Evolutionary conservation across 2,329 filamentous ascomycete species (phyloP).

Genomic region (Biscogniauxia marginata): DNA sequence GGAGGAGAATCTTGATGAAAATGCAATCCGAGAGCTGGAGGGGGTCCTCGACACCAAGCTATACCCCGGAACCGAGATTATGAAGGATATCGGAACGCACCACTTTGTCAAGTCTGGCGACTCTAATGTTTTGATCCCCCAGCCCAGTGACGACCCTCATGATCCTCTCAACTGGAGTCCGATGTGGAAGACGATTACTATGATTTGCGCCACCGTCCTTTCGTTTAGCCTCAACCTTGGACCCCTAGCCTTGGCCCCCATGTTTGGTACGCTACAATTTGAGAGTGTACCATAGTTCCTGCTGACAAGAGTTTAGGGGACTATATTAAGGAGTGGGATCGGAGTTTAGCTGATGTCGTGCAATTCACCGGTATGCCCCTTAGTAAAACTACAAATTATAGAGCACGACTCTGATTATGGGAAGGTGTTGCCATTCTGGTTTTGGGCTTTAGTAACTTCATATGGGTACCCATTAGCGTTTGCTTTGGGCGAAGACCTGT

Average conservation of each 20-base stretch:
- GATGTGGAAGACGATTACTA: conserved; percentile 43
- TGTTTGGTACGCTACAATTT: conserved; percentile 43
- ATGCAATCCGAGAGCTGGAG: conserved; percentile 12
- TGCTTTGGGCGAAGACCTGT: conserved; percentile 48
- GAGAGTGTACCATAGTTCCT: background rate
- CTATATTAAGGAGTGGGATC: conserved; percentile 54
- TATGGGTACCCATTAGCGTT: conserved; percentile 50
- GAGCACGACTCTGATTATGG: background rate
- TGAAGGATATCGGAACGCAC: conserved; percentile 55
- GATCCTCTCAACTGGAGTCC: conserved; percentile 50
- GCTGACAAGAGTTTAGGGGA: conserved; percentile 42
- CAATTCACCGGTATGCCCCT: conserved; percentile 39
- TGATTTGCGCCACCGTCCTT: conserved; percentile 35
- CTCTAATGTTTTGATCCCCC: conserved; percentile 47
- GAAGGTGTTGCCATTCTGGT: conserved; percentile 45
- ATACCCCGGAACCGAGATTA: conserved; percentile 39
- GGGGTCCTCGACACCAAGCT: conserved; percentile 32
- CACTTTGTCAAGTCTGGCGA: conserved; percentile 60
- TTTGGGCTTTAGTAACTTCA: conserved; percentile 50
- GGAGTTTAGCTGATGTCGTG: conserved; percentile 48
- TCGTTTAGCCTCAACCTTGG: conserved; percentile 42
- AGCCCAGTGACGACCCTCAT: conserved; percentile 45
- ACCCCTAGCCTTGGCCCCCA: conserved; percentile 46
- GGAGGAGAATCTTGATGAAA: conserved; percentile 28
- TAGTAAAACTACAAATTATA: too few relatives aligned